A percentile compares a stretch with the other conserved stretches of the same genome.
These are phyloP conservation scores for Plicaturopsis crispa DNA, from an alignment of 768 basidiomycete genomes.

Conservation along the genomic window DNA sequence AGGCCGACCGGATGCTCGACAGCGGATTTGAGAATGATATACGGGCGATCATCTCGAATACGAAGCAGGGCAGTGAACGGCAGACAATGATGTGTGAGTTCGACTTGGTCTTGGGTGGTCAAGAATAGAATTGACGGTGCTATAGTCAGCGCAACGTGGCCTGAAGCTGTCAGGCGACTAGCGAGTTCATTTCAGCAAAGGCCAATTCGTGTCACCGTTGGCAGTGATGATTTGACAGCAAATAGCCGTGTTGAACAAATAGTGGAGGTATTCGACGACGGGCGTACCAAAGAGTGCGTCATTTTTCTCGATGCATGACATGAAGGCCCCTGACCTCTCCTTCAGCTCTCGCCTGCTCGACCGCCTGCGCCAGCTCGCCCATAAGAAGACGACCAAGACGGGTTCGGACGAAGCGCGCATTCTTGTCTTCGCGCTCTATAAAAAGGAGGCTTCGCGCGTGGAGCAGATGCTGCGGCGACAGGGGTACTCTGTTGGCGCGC, in stretches of 20 bases:
- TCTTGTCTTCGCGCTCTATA: slow-evolving; percentile 94
- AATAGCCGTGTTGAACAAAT: slow-evolving; percentile 90
- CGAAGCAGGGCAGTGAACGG: slow-evolving; percentile 58
- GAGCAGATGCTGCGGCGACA: slow-evolving; percentile 68
- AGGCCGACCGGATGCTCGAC: slow-evolving; percentile 97
- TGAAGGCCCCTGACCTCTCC: not conserved
- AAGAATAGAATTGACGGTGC: not conserved
- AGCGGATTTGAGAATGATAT: slow-evolving; percentile 99
- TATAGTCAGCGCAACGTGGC: slow-evolving; percentile 97
- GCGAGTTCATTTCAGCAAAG: slow-evolving; percentile 82
- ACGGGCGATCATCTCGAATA: slow-evolving; percentile 73
- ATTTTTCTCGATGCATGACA: not conserved
- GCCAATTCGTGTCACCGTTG: slow-evolving; percentile 89
- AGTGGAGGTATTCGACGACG: slow-evolving; percentile 87
- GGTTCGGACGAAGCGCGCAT: slow-evolving; percentile 56
- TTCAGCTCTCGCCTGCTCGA: slow-evolving; percentile 52
- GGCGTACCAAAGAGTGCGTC: slow-evolving; percentile 79
- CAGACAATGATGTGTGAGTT: slow-evolving; percentile 93
- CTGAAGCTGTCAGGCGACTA: slow-evolving; percentile 83
- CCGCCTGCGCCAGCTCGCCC: slow-evolving; percentile 44
- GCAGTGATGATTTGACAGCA: slow-evolving; percentile 90
- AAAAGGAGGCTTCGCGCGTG: slow-evolving; percentile 93
- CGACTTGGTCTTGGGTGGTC: slow-evolving; percentile 1
- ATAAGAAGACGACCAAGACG: slow-evolving; percentile 53
- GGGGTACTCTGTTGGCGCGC: slow-evolving; percentile 71